Evolutionary conservation across 176 grass and related monocot genomes (phyloP).

Genomic region (Saccharum officinarum): DNA sequence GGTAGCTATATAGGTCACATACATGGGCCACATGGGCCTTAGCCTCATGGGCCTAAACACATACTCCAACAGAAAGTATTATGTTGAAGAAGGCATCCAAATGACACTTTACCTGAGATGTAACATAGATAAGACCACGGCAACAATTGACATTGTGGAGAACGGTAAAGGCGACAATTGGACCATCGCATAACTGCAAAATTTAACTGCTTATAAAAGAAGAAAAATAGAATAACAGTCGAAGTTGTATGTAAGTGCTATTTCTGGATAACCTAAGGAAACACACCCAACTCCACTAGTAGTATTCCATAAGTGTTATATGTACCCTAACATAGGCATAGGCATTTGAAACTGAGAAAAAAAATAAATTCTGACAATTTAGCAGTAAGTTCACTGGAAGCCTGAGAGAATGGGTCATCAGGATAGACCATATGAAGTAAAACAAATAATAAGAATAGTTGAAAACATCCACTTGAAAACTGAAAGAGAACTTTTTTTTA

Average conservation of each 20-base stretch:
- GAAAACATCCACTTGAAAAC: conserved; percentile 5
- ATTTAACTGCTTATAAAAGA: conserved; percentile 38
- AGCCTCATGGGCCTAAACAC: too few species aligned
- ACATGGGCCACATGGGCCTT: too few species aligned
- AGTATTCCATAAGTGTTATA: neutral
- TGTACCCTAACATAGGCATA: neutral
- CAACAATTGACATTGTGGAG: conserved; percentile 97
- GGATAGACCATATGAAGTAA: neutral
- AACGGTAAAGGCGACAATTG: conserved; percentile 85
- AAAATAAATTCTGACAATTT: neutral
- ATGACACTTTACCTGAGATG: conserved; percentile 64
- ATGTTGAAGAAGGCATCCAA: neutral
- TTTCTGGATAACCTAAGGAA: neutral
- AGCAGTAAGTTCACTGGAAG: neutral
- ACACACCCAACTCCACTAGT: neutral
- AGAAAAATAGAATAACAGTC: conserved; percentile 22
- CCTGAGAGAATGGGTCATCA: neutral
- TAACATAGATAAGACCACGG: conserved; percentile 92
- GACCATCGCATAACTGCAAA: conserved; percentile 87
- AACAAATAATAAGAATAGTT: neutral
- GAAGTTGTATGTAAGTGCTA: conserved; percentile 11
- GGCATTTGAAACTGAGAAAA: neutral
- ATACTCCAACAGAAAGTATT: too few species aligned
- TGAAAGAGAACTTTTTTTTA: neutral
- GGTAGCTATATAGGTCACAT: too few species aligned